Evolutionary conservation across 2,329 filamentous ascomycete genomes (phyloP).

Genomic region (Seiridium cupressi): DNA sequence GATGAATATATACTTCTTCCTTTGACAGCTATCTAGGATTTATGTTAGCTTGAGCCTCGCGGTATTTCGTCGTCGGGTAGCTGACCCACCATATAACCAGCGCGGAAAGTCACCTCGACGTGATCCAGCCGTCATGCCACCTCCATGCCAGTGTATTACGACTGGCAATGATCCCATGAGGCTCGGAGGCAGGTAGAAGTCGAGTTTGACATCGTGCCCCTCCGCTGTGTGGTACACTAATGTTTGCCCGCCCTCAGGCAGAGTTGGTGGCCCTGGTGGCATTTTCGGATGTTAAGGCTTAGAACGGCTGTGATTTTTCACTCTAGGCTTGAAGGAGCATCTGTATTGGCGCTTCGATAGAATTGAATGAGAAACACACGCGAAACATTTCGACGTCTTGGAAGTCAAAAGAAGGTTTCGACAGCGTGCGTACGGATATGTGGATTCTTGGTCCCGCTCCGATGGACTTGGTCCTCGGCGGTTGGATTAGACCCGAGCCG

Average conservation of each 20-base stretch:
- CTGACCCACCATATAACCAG: not conserved
- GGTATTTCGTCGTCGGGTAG: too few relatives aligned
- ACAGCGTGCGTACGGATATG: not conserved
- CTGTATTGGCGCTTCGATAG: too few relatives aligned
- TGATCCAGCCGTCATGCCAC: conserved; percentile 5
- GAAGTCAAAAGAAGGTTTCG: too few relatives aligned
- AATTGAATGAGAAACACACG: too few relatives aligned
- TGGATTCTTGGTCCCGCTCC: not conserved
- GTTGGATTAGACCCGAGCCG: not conserved
- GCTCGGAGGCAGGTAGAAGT: not conserved
- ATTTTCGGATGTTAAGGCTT: not conserved
- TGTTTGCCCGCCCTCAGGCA: not conserved
- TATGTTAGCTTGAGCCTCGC: too few relatives aligned
- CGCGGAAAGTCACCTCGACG: not conserved
- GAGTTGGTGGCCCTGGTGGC: not conserved
- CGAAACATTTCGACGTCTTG: too few relatives aligned
- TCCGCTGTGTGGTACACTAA: not conserved
- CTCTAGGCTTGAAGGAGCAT: too few relatives aligned
- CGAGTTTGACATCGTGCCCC: conserved; percentile 2
- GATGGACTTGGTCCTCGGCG: not conserved
- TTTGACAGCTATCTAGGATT: not conserved
- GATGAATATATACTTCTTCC: conserved; percentile 5
- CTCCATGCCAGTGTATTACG: conserved; percentile 3
- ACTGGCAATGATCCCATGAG: not conserved
- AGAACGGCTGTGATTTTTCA: too few relatives aligned